Conservation (phyloP, 2,329 filamentous ascomycete species). For the Trichoderma lentiforme region DNA sequence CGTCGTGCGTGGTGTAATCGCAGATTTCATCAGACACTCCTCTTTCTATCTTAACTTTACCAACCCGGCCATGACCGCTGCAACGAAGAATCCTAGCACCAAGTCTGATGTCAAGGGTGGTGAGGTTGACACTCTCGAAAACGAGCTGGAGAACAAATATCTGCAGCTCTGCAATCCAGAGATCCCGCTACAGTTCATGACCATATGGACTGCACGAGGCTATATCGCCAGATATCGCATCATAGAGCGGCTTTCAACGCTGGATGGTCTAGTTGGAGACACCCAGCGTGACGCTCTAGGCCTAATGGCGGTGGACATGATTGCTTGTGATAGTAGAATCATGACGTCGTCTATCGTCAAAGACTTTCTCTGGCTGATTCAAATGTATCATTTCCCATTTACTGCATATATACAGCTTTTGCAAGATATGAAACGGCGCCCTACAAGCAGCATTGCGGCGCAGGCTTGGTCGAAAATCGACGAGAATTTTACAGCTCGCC, state of each 20-base stretch:
- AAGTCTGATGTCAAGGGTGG: neutral
- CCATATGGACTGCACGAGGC: neutral
- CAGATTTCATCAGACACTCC: constrained; percentile 6
- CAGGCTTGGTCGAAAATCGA: constrained; percentile 34
- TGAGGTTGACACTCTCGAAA: neutral
- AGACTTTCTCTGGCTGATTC: constrained; percentile 37
- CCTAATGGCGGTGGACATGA: neutral
- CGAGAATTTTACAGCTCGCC: constrained; percentile 30
- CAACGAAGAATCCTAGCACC: neutral
- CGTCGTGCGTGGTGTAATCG: constrained; percentile 23
- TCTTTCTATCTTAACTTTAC: neutral
- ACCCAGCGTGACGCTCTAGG: neutral
- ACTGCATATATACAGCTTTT: constrained; percentile 40
- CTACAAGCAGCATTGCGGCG: constrained; percentile 23
- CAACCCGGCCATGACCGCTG: neutral
- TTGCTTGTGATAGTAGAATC: neutral
- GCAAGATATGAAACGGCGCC: constrained; percentile 31
- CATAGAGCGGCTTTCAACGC: neutral
- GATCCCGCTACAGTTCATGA: neutral
- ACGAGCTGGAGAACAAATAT: neutral
- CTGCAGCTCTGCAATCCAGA: neutral
- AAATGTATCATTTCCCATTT: constrained; percentile 37
- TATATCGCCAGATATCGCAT: neutral
- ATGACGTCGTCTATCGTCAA: constrained; percentile 29
- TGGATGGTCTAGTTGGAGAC: neutral